Evolutionary conservation across 129 eudicot genomes (phyloP).

Genomic region (Deinandra increscens): DNA sequence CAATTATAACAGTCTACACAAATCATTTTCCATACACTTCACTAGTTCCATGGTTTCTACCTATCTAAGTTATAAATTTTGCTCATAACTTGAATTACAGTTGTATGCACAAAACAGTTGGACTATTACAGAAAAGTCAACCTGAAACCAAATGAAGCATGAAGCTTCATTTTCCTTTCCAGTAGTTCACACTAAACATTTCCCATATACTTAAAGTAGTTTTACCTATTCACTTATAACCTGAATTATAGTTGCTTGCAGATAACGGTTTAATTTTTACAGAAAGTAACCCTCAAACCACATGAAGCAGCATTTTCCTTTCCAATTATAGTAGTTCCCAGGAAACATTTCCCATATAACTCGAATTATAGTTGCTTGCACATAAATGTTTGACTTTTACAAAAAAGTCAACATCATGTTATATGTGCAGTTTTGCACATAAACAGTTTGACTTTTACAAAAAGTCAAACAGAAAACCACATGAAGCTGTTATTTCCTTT

Average conservation of each 20-base stretch:
- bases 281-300: slow-evolving; percentile 10
- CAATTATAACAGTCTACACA: background rate
- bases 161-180: background rate
- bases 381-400: no score
- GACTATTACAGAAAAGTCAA: no score
- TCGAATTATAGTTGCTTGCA: no score
- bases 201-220: background rate
- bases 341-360: background rate
- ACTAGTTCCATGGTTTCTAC: background rate
- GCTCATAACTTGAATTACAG: background rate
- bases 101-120: no score
- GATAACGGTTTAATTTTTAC: background rate
- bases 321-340: slow-evolving; percentile 3
- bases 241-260: background rate
- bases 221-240: background rate
- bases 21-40: background rate
- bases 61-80: background rate
- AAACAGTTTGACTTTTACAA: background rate
- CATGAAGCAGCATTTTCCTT: slow-evolving; percentile 19
- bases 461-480: slow-evolving; percentile 4
- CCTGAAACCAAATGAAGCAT: no score
- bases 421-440: background rate
- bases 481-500: slow-evolving; percentile 25
- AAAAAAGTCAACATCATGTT: no score
- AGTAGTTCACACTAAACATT: no score